These are phyloP conservation scores for Mortierella sp. DNA, from an alignment of 371 early-diverging fungal genomes.

Conservation along the genomic window DNA sequence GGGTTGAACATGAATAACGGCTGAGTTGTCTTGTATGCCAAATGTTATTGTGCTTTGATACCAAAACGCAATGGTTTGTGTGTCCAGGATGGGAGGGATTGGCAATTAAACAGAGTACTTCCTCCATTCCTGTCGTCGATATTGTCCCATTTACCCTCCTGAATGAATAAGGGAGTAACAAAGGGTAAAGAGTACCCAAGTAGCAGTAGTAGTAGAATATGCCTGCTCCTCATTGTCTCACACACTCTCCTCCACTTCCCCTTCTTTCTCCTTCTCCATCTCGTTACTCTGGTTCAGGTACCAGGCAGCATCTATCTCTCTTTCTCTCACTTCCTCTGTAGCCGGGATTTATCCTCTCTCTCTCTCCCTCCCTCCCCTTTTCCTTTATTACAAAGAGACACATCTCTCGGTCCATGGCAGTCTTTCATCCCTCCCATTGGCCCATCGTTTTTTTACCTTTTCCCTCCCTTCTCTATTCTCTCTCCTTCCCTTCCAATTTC, in stretches of 20 bases:
- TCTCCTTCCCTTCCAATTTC: background rate
- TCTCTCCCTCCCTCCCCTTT: background rate
- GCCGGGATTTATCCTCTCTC: background rate
- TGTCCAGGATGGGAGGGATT: background rate
- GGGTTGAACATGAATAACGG: background rate
- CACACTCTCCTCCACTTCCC: background rate
- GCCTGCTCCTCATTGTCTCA: background rate
- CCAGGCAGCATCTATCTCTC: background rate
- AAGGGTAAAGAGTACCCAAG: background rate
- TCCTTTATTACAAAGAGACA: background rate
- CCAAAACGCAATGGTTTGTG: background rate
- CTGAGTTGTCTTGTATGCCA: background rate
- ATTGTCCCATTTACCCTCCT: background rate
- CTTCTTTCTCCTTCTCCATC: background rate
- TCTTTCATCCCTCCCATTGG: conserved; percentile 5
- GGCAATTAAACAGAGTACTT: background rate
- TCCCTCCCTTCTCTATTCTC: background rate
- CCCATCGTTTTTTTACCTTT: background rate
- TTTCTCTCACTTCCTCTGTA: background rate
- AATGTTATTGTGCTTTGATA: background rate
- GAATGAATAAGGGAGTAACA: background rate
- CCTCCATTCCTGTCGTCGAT: background rate
- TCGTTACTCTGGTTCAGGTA: conserved; percentile 1
- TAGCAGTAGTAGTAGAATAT: background rate
- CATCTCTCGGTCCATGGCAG: background rate